Conservation (phyloP, 176 grass and related monocot species). For the Oryza coarctata region DNA sequence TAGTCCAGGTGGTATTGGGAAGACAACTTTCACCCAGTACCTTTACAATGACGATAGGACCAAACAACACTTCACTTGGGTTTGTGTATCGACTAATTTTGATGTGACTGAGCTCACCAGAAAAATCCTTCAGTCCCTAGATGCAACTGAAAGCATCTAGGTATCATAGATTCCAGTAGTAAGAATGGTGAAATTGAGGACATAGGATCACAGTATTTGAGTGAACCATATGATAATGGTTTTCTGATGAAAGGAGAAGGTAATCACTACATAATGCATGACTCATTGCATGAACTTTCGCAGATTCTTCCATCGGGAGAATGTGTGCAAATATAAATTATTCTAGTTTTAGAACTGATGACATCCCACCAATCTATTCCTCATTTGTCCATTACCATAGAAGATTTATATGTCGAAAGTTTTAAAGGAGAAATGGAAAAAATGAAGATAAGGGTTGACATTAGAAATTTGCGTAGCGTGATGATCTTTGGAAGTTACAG, state of each 20-base stretch:
- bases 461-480: not conserved
- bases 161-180: not conserved
- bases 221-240: not conserved
- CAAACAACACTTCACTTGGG: conserved; percentile 6
- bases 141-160: not conserved
- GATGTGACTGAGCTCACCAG: conserved; percentile 6
- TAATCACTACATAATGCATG: conserved; percentile 8
- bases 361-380: not conserved
- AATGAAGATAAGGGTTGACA: not conserved
- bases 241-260: not conserved
- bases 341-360: not conserved
- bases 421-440: conserved; percentile 7
- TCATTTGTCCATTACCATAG: not conserved
- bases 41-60: conserved; percentile 9
- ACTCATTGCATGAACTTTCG: not conserved
- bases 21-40: conserved; percentile 1
- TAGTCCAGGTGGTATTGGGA: conserved; percentile 1
- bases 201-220: not conserved
- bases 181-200: not conserved
- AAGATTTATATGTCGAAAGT: not conserved
- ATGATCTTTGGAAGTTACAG: not conserved
- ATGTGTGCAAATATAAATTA: not conserved
- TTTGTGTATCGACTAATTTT: conserved; percentile 15
- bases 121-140: not conserved
- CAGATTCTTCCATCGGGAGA: not conserved